These are phyloP conservation scores for Meyerozyma athensensis DNA, from an alignment of 1,139 yeast species.

Conservation along the genomic window DNA sequence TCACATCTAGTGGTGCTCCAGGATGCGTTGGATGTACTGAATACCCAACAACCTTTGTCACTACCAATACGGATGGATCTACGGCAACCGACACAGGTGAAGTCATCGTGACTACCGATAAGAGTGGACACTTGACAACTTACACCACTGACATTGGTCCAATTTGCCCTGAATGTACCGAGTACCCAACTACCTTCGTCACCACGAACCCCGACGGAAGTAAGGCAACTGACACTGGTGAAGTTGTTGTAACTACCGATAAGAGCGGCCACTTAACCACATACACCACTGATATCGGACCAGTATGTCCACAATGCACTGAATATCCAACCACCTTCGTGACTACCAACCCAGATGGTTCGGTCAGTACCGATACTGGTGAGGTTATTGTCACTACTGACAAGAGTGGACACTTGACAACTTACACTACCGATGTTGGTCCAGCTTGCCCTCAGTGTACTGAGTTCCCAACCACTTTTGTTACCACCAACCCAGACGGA, in stretches of 20 bases:
- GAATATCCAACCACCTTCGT: slow-evolving; percentile 1
- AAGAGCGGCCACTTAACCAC: slow-evolving; percentile 7
- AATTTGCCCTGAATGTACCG: slow-evolving; percentile 1
- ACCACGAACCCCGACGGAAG: slow-evolving; percentile 4
- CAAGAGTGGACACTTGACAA: slow-evolving; percentile 8
- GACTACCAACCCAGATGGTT: slow-evolving; percentile 5
- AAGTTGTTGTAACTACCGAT: not conserved
- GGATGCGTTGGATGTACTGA: not conserved
- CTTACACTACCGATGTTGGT: not conserved
- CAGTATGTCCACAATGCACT: not conserved
- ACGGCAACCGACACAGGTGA: slow-evolving; percentile 3
- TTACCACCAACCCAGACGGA: slow-evolving; percentile 3
- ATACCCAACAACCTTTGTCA: slow-evolving; percentile 2
- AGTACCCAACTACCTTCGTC: slow-evolving; percentile 4
- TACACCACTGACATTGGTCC: slow-evolving; percentile 2
- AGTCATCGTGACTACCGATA: slow-evolving; percentile 4
- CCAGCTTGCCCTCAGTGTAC: not conserved
- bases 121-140: not conserved
- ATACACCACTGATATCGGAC: not conserved
- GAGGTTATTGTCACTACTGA: slow-evolving; percentile 10
- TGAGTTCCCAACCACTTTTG: slow-evolving; percentile 3
- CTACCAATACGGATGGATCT: slow-evolving; percentile 5
- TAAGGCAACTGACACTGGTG: slow-evolving; percentile 3
- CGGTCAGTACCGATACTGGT: slow-evolving; percentile 3
- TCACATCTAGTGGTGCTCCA: not conserved